Percentiles rank a stretch among this genome's conserved stretches.
phyloP scores from a whole-genome alignment of 129 eudicot genomes.

The Ambrosia trifida region DNA sequence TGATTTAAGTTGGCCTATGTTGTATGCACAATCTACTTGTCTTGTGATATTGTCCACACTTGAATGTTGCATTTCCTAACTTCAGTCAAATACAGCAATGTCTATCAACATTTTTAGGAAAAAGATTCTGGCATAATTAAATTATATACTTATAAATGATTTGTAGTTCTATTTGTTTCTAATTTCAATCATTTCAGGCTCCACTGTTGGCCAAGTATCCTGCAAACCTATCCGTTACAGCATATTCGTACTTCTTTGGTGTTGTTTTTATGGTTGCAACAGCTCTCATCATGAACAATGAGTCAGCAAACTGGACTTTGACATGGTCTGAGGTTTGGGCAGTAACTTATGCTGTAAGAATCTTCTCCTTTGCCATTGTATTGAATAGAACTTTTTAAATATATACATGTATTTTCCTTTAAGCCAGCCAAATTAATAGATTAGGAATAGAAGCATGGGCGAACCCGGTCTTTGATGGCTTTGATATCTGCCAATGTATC shows the following conservation, averaged over 20 bases:
- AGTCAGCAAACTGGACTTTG: slow-evolving; percentile 73
- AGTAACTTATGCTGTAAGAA: slow-evolving; percentile 86
- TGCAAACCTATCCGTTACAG: slow-evolving; percentile 95
- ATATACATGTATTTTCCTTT: slow-evolving; percentile 6
- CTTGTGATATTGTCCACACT: background rate
- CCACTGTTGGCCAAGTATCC: slow-evolving; percentile 86
- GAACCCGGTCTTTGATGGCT: no score
- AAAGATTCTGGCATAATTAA: slow-evolving; percentile 4
- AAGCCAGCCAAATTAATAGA: background rate
- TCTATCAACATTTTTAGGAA: background rate
- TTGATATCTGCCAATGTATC: no score
- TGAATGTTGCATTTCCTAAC: background rate
- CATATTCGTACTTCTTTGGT: slow-evolving; percentile 88
- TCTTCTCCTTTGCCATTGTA: slow-evolving; percentile 9
- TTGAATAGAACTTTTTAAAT: slow-evolving; percentile 4
- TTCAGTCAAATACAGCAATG: background rate
- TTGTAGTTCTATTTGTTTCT: background rate
- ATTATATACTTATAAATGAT: background rate
- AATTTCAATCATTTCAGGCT: slow-evolving; percentile 57
- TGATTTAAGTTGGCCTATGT: background rate
- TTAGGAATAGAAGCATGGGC: no score
- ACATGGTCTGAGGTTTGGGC: slow-evolving; percentile 75
- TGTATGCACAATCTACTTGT: background rate
- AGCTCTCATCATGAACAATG: slow-evolving; percentile 54
- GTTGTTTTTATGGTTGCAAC: slow-evolving; percentile 70